Evolutionary conservation across 371 early-diverging fungal genomes (phyloP).

Genomic region (Saksenaea oblongispora): DNA sequence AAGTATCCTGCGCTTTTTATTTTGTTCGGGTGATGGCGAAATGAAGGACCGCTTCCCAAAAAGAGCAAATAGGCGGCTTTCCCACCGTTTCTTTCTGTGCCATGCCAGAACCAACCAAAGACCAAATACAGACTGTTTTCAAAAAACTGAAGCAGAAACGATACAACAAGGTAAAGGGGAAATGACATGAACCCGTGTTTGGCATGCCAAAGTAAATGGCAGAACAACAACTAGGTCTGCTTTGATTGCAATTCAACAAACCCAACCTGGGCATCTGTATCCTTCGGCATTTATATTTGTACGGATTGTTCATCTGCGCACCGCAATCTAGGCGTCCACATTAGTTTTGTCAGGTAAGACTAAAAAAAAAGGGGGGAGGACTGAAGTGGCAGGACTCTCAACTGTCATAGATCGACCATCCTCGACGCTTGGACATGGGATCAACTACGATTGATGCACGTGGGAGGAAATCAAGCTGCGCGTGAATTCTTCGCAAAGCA

Average conservation of each 20-base stretch:
- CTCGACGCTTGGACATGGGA: constrained; percentile 94
- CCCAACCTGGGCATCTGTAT: constrained; percentile 97
- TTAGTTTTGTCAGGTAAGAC: constrained; percentile 91
- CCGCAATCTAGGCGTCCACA: constrained; percentile 94
- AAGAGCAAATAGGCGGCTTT: not conserved
- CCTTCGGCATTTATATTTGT: constrained; percentile 97
- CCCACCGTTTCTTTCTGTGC: not conserved
- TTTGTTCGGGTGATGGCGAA: not conserved
- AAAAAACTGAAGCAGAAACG: constrained; percentile 75
- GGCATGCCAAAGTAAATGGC: too few relatives aligned
- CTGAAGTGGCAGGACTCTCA: not conserved
- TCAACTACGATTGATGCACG: constrained; percentile 93
- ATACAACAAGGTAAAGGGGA: constrained; percentile 74
- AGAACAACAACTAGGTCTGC: constrained; percentile 75
- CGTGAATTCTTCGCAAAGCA: constrained; percentile 80
- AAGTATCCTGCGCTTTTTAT: not conserved
- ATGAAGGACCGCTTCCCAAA: constrained; percentile 1
- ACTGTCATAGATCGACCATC: constrained; percentile 68
- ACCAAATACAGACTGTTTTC: constrained; percentile 78
- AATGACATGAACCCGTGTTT: not conserved
- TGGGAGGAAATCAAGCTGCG: constrained; percentile 82
- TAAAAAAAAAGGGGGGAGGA: not conserved
- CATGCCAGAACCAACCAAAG: constrained; percentile 73
- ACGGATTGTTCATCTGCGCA: constrained; percentile 97
- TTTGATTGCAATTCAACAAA: constrained; percentile 97